Evolutionary conservation across 1,139 yeast species (phyloP).

Genomic region (Blastobotrys aristatus): DNA sequence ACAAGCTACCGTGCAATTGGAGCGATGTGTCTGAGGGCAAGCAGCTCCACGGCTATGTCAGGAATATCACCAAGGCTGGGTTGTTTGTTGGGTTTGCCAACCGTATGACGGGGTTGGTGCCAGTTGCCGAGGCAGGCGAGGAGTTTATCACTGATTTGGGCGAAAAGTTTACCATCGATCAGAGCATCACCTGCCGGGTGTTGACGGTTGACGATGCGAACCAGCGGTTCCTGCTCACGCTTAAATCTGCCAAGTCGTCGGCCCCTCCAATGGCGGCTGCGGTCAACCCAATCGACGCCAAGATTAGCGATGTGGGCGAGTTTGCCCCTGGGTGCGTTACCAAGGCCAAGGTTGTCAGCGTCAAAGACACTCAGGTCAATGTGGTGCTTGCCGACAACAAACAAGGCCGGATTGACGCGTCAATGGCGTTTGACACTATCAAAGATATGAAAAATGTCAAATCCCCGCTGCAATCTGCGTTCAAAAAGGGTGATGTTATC

Average conservation of each 20-base stretch:
- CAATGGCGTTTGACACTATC: constrained; percentile 57
- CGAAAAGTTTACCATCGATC: constrained; percentile 52
- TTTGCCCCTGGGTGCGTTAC: constrained; percentile 57
- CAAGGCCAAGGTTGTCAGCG: constrained; percentile 54
- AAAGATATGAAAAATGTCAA: constrained; percentile 53
- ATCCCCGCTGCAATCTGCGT: constrained; percentile 53
- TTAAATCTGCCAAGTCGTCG: constrained; percentile 36
- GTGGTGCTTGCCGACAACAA: constrained; percentile 73
- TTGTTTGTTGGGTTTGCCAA: constrained; percentile 80
- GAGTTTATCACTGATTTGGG: constrained; percentile 50
- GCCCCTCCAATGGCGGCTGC: not conserved
- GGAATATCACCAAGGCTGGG: constrained; percentile 68
- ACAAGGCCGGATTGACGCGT: constrained; percentile 74
- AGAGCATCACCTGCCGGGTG: constrained; percentile 55
- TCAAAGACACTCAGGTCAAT: constrained; percentile 71
- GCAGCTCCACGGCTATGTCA: constrained; percentile 58
- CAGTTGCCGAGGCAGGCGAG: constrained; percentile 67
- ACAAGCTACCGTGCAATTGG: constrained; percentile 52
- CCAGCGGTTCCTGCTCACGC: constrained; percentile 61
- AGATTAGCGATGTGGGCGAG: constrained; percentile 47
- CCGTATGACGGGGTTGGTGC: constrained; percentile 73
- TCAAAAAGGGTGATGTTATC: constrained; percentile 53
- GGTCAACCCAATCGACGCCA: constrained; percentile 55
- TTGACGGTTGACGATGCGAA: constrained; percentile 43
- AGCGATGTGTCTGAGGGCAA: constrained; percentile 53